Evolutionary conservation across 1,284 basidiomycete genomes (phyloP).

Genomic region (Rhodotorula sp.): DNA sequence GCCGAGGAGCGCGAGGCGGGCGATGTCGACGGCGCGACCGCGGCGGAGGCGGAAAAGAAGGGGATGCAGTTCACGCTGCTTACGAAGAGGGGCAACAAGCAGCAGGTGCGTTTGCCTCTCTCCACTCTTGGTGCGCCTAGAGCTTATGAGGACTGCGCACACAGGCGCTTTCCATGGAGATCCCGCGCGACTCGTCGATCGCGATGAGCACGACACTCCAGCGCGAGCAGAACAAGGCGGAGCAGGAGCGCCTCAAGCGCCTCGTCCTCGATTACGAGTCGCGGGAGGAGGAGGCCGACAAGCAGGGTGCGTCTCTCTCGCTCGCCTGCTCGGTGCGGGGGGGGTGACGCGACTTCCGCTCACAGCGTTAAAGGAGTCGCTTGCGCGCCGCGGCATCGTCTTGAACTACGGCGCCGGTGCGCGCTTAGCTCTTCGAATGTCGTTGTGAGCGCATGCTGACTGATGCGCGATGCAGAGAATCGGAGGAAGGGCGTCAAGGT

Average conservation of each 20-base stretch:
- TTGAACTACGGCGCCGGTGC: constrained; percentile 28
- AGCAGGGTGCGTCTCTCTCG: constrained; percentile 29
- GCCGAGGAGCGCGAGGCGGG: constrained; percentile 57
- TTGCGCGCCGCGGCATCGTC: constrained; percentile 33
- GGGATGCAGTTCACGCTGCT: constrained; percentile 92
- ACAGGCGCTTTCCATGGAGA: constrained; percentile 78
- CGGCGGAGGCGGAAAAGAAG: constrained; percentile 45
- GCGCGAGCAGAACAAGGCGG: constrained; percentile 86
- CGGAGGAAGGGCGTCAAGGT: constrained; percentile 26
- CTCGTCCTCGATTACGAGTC: constrained; percentile 65
- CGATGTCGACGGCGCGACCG: constrained; percentile 22
- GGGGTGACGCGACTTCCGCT: background rate
- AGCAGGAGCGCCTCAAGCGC: constrained; percentile 91
- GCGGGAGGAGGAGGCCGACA: constrained; percentile 40
- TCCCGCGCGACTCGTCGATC: constrained; percentile 80
- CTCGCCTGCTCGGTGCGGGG: background rate
- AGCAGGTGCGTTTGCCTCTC: constrained; percentile 63
- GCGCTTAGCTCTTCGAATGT: background rate
- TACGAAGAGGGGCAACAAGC: constrained; percentile 90
- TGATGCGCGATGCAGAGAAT: background rate
- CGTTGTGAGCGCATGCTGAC: rapidly evolving
- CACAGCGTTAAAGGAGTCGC: constrained; percentile 36
- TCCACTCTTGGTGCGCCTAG: background rate
- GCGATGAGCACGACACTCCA: constrained; percentile 85
- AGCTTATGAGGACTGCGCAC: background rate